Conservation (phyloP, 176 grass and related monocot species). For the Bolboschoenus planiculmis region DNA sequence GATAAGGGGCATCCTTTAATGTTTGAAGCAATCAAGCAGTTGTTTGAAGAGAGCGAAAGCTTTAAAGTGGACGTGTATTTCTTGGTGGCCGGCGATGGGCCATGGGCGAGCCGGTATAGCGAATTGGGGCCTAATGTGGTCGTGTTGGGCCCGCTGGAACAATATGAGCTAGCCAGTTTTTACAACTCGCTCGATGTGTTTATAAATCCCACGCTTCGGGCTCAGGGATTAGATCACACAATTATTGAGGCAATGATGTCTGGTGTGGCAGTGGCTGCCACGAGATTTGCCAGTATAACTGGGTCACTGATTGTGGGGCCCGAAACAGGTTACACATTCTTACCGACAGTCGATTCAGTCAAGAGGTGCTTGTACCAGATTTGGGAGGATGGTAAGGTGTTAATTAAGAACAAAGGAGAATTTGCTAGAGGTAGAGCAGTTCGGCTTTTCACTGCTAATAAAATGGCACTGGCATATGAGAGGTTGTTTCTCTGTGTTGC, state of each 20-base stretch:
- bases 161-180: conserved; percentile 29
- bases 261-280: conserved; percentile 27
- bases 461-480: conserved; percentile 55
- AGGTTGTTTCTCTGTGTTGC: conserved; percentile 43
- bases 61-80: conserved; percentile 21
- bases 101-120: conserved; percentile 33
- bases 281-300: conserved; percentile 41
- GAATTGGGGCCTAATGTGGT: conserved; percentile 31
- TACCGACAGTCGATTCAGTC: conserved; percentile 30
- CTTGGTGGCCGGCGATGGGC: conserved; percentile 39
- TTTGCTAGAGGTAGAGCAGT: conserved; percentile 29
- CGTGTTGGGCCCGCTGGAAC: conserved; percentile 32
- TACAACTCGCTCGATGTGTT: conserved; percentile 44
- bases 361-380: conserved; percentile 27
- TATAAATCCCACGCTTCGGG: conserved; percentile 42
- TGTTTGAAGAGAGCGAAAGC: conserved; percentile 17
- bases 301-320: conserved; percentile 37
- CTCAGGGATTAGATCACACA: conserved; percentile 48
- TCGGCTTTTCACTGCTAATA: conserved; percentile 28
- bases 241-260: conserved; percentile 50
- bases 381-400: conserved; percentile 28
- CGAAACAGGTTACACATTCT: conserved; percentile 38
- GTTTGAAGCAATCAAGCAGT: conserved; percentile 41
- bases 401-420: conserved; percentile 27
- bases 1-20: conserved; percentile 52